A percentile compares a stretch with the other conserved stretches of the same genome.
Evolutionary conservation across 1,284 basidiomycete species (phyloP).

Genomic region (Flammula alnicola): DNA sequence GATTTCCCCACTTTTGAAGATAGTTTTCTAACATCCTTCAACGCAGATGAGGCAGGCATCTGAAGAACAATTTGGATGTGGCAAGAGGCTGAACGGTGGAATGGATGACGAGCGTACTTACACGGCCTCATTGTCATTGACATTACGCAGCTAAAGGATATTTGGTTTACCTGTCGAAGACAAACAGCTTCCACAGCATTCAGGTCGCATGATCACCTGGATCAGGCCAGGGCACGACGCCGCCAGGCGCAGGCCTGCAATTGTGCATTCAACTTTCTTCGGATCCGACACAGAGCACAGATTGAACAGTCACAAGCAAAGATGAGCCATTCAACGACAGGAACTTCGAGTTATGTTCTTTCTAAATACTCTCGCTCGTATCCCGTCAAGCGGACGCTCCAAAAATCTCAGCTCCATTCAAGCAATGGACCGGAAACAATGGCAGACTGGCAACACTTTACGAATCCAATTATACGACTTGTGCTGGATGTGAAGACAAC

Average conservation of each 20-base stretch:
- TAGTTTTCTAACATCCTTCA: constrained; percentile 29
- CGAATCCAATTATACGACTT: constrained; percentile 66
- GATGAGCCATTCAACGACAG: constrained; percentile 63
- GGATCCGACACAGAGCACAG: neutral
- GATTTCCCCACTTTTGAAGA: constrained; percentile 33
- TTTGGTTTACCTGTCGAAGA: constrained; percentile 2
- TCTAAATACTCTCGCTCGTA: constrained; percentile 73
- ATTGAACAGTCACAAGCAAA: neutral
- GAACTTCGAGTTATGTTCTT: constrained; percentile 58
- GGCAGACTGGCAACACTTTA: constrained; percentile 78
- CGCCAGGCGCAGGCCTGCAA: too few species aligned
- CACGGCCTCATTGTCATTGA: neutral
- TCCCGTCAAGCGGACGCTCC: constrained; percentile 33
- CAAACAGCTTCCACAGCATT: constrained; percentile 21
- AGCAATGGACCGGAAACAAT: constrained; percentile 30
- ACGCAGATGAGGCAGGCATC: constrained; percentile 6
- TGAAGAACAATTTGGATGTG: constrained; percentile 1
- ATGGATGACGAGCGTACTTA: neutral
- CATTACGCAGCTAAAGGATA: neutral
- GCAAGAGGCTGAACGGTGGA: neutral
- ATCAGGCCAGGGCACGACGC: too few species aligned
- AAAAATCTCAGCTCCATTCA: constrained; percentile 13
- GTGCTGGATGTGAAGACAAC: constrained; percentile 64
- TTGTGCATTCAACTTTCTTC: too few species aligned
- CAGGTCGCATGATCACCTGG: too few species aligned